Base-by-base conservation (phyloP, 83 land plant species). In the Picea abies region DNA sequence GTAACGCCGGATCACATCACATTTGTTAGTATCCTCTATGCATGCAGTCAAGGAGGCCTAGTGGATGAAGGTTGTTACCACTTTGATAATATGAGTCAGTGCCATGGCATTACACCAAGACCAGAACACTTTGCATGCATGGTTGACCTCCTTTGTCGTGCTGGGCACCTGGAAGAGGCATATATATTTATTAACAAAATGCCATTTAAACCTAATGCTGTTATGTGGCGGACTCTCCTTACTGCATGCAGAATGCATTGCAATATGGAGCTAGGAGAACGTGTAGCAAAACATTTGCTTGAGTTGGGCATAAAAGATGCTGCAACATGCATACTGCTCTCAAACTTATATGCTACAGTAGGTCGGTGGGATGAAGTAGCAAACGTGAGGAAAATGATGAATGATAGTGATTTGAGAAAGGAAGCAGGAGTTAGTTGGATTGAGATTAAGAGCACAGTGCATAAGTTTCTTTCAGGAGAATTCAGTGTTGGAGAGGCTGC, bases 21-120 rank as follows among this genome's bases (percentile, higher is more conserved):
- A 84, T 85, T 90, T 37, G 91, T 84, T 15, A 87, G 91, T 72
- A 65, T 89, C 20, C 71, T 93, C 5, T 71, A 82, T 66, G 91
- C 87, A 63, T 93, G 88, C 47, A 85, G 80, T 39, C 75, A 71
- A 14, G 37, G 37, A 71, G 75, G 75, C 49, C 22, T 71, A 35
- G 49, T 71, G 47, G 75, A 71, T 71, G 49, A 71, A 71, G 75
- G 75, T 37, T 39, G 75, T 71, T 16, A 71, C 49, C 39, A 71
- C 75, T 71, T 71, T 19, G 47, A 71, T 71, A 15, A 35, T 71
- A 71, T 71, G 75, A 39, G 1, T 16, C 75, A 39, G 35, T 20
- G 75, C 22, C 22, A 39, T 71, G 75, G 49, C 19, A 37, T 71
- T 8, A 39, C 8, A 11, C 75, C 75, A 17, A 39, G 49, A 71